Evolutionary conservation across 2,329 filamentous ascomycete genomes (phyloP).

Genomic region (Camptophora hylomeconis): DNA sequence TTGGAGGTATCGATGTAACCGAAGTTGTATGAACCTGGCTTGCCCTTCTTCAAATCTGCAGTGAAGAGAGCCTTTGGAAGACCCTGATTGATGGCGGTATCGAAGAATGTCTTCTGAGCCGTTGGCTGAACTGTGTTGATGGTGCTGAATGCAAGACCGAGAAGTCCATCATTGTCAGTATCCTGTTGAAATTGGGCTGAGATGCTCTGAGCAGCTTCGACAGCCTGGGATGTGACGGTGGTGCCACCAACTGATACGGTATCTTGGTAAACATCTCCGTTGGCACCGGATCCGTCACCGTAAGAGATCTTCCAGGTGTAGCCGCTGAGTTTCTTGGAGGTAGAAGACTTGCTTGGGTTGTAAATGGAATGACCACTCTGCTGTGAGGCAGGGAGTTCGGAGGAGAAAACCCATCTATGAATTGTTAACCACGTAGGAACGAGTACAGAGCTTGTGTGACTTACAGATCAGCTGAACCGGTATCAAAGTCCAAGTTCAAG

Average conservation of each 20-base stretch:
- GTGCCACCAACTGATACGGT: slow-evolving; percentile 49
- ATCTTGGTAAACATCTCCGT: slow-evolving; percentile 53
- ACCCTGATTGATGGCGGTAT: slow-evolving; percentile 38
- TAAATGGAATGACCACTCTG: slow-evolving; percentile 47
- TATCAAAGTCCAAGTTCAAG: slow-evolving; percentile 58
- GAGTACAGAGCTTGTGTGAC: no score
- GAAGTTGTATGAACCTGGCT: slow-evolving; percentile 42
- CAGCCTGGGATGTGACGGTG: slow-evolving; percentile 46
- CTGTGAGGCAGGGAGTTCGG: slow-evolving; percentile 37
- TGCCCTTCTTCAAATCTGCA: slow-evolving; percentile 40
- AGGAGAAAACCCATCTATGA: slow-evolving; percentile 61
- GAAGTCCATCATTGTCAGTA: slow-evolving; percentile 43
- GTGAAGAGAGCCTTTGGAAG: slow-evolving; percentile 38
- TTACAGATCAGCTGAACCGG: slow-evolving; percentile 56
- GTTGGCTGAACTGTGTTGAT: slow-evolving; percentile 44
- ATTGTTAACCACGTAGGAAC: no score
- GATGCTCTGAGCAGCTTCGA: slow-evolving; percentile 50
- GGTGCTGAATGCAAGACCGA: slow-evolving; percentile 46
- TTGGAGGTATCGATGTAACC: slow-evolving; percentile 46
- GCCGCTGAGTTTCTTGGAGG: slow-evolving; percentile 33
- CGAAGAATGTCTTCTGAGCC: slow-evolving; percentile 46
- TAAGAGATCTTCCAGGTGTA: slow-evolving; percentile 44
- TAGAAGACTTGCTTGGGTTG: slow-evolving; percentile 32
- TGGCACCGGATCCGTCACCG: slow-evolving; percentile 52
- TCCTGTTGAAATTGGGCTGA: slow-evolving; percentile 41